Evolutionary conservation across 2,329 filamentous ascomycete species (phyloP).

Genomic region (Acarospora socialis): DNA sequence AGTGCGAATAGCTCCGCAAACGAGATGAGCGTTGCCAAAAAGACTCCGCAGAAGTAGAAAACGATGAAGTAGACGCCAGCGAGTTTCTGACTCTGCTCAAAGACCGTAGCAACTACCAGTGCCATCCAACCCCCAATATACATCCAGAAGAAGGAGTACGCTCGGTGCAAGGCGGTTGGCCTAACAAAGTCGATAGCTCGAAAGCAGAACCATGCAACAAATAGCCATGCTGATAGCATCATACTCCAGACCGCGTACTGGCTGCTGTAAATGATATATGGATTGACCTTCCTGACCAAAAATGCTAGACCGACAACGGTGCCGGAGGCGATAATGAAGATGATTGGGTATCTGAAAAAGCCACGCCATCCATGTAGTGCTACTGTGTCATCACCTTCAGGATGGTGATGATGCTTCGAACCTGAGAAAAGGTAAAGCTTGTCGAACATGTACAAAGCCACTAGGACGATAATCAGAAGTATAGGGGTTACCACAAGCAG

Average conservation of each 20-base stretch:
- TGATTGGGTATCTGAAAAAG: conserved; percentile 69
- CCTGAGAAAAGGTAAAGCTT: conserved; percentile 82
- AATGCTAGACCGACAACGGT: conserved; percentile 60
- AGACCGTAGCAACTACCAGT: conserved; percentile 57
- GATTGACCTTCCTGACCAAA: conserved; percentile 69
- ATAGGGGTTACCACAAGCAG: conserved; percentile 69
- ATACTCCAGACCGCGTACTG: conserved; percentile 79
- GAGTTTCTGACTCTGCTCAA: conserved; percentile 59
- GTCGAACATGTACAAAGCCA: conserved; percentile 53
- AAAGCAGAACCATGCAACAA: conserved; percentile 68
- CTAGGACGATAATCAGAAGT: conserved; percentile 52
- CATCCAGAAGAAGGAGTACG: conserved; percentile 72
- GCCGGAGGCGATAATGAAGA: conserved; percentile 52
- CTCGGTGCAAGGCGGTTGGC: conserved; percentile 72
- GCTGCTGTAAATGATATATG: conserved; percentile 81
- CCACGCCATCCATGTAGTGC: conserved; percentile 63
- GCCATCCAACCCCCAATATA: conserved; percentile 60
- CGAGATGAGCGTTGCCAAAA: conserved; percentile 58
- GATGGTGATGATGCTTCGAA: conserved; percentile 44
- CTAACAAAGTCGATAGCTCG: conserved; percentile 64
- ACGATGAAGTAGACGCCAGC: conserved; percentile 68
- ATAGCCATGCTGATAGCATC: conserved; percentile 69
- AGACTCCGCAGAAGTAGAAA: conserved; percentile 63
- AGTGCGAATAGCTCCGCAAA: conserved; percentile 70
- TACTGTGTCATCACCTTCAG: conserved; percentile 45